These are phyloP conservation scores for Candida nitratophila DNA, from an alignment of 805 yeast species.

Conservation along the genomic window DNA sequence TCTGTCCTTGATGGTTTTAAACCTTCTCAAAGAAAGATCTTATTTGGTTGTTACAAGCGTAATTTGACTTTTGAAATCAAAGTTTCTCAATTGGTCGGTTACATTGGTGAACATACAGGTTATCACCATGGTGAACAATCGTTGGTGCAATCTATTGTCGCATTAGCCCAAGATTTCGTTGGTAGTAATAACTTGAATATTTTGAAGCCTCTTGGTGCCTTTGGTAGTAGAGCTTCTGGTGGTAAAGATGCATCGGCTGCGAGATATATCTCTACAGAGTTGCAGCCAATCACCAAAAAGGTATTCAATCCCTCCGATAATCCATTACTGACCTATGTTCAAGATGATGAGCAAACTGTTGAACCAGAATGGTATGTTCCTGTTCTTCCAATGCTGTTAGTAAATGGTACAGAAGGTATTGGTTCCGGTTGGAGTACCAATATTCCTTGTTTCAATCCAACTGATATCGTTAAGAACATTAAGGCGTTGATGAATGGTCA, in stretches of 20 bases:
- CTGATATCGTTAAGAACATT: conserved; percentile 70
- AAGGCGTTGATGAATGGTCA: conserved; percentile 67
- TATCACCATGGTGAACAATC: conserved; percentile 96
- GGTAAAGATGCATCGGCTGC: conserved; percentile 99
- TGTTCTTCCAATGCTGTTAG: conserved; percentile 88
- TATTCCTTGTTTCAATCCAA: conserved; percentile 86
- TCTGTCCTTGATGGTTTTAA: conserved; percentile 91
- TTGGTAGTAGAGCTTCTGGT: conserved; percentile 94
- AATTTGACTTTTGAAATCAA: conserved; percentile 73
- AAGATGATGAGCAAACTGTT: conserved; percentile 89
- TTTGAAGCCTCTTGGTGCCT: conserved; percentile 86
- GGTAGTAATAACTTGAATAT: conserved; percentile 87
- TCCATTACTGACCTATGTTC: conserved; percentile 68
- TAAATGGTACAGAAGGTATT: conserved; percentile 96
- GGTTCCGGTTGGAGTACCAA: conserved; percentile 99
- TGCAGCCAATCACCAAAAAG: conserved; percentile 65
- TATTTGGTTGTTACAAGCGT: conserved; percentile 81
- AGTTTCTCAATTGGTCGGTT: conserved; percentile 87
- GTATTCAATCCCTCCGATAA: conserved; percentile 78
- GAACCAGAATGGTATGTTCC: conserved; percentile 97
- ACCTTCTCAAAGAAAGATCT: conserved; percentile 94
- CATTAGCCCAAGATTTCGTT: conserved; percentile 90
- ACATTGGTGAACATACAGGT: conserved; percentile 80
- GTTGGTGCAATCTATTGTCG: conserved; percentile 82
- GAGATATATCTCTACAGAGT: conserved; percentile 88